These are phyloP conservation scores for Vicia sativa DNA, from an alignment of 306 rosid species.

Conservation along the genomic window DNA sequence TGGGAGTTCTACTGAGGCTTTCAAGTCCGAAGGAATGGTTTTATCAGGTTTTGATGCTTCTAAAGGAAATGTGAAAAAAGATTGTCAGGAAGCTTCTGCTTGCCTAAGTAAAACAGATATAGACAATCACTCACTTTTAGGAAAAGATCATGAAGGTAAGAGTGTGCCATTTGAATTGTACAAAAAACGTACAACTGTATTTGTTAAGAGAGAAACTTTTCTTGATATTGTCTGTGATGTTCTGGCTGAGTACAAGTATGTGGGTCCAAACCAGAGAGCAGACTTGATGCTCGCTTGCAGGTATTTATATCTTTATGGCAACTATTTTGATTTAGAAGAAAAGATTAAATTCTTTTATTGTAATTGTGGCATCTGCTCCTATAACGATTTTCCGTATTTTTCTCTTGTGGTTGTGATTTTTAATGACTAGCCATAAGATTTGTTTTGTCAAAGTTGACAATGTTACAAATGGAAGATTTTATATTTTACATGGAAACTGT, in stretches of 20 bases:
- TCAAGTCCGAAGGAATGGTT: slow-evolving; percentile 48
- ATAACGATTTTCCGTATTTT: slow-evolving; percentile 23
- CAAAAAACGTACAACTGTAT: slow-evolving; percentile 73
- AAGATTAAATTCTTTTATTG: not conserved
- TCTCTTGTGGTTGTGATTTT: slow-evolving; percentile 20
- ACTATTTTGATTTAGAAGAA: slow-evolving; percentile 10
- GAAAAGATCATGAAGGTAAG: slow-evolving; percentile 47
- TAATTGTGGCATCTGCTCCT: slow-evolving; percentile 8
- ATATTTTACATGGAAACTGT: not conserved
- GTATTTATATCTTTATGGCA: slow-evolving; percentile 46
- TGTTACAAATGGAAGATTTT: not conserved
- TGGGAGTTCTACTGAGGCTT: slow-evolving; percentile 44
- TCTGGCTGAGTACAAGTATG: slow-evolving; percentile 85
- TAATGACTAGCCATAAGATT: slow-evolving; percentile 7
- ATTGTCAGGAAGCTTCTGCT: slow-evolving; percentile 10
- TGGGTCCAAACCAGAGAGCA: slow-evolving; percentile 90
- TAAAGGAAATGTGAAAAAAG: slow-evolving; percentile 44
- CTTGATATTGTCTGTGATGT: slow-evolving; percentile 79
- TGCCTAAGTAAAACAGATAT: too few relatives aligned
- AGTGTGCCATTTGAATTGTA: slow-evolving; percentile 77
- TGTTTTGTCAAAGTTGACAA: not conserved
- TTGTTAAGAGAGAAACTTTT: slow-evolving; percentile 66
- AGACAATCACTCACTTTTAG: too few relatives aligned
- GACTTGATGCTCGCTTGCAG: slow-evolving; percentile 91
- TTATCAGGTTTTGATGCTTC: slow-evolving; percentile 42